Evolutionary conservation across 2,329 filamentous ascomycete genomes (phyloP), one percentile per base, ranked within the genome.

Genomic region (Zasmidium citrigriseum): DNA sequence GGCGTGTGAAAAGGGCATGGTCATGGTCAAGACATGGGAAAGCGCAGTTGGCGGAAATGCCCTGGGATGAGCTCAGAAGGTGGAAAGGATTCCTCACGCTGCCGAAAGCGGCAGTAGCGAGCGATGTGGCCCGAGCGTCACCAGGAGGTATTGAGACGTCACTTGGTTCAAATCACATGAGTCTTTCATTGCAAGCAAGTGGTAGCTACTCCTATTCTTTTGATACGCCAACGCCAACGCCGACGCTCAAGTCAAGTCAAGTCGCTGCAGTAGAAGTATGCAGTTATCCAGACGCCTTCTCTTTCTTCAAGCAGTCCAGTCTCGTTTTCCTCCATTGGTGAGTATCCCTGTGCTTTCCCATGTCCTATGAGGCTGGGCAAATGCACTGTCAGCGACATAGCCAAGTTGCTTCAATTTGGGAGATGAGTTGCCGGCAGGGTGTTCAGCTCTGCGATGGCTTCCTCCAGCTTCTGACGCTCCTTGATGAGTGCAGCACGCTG

Each of bases 381-480:
- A n/a, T n/a, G n/a, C n/a, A n/a, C n/a, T n/a, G n/a, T n/a, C n/a
- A n/a, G n/a, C n/a, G n/a, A n/a, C n/a, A n/a, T n/a, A n/a, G n/a
- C n/a, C 59, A 63, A 55, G 50, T 20, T 9, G 4, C 7, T n/a
- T 41, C 34, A 41, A 16, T 41, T 41, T 4, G 34, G 34, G 7
- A 41, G 34, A n/a, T 58, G 51, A 34, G 41, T 27, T 18, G 22
- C 55, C 3, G 59, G 59, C 52, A 66, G 25, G 18, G 22, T 25
- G 14, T 61, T 22, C 3, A 72, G 54, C 61, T 70, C 67, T 4
- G 34, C 50, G 55, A 70, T 29, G 2, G 75, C 74, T 24, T 66
- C 53, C 9, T 66, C 52, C n/a, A 78, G 53, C 47, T 66, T 68
- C 2, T 57, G 62, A 50, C 68, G 66, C 64, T 74, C 67, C 0